Evolutionary conservation across 805 yeast genomes (phyloP).

Genomic region (Candida broadrunensis): DNA sequence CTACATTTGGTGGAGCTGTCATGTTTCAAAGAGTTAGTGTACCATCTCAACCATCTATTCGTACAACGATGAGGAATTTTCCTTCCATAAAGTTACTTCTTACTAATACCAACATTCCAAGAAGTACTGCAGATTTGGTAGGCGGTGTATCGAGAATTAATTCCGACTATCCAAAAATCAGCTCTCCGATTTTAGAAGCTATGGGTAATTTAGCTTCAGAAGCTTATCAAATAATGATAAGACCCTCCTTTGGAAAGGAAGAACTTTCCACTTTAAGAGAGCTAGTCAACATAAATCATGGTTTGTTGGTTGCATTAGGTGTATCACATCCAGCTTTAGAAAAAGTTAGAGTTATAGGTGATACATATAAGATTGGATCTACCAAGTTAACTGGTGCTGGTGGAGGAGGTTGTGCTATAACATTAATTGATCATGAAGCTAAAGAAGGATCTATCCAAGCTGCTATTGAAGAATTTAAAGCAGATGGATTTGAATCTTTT

Average conservation of each 20-base stretch:
- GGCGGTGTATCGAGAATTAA: conserved; percentile 64
- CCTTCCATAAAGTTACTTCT: conserved; percentile 73
- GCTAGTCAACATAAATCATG: conserved; percentile 81
- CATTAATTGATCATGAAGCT: conserved; percentile 56
- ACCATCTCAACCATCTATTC: conserved; percentile 53
- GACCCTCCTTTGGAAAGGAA: conserved; percentile 47
- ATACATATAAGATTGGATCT: conserved; percentile 65
- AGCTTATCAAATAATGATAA: conserved; percentile 64
- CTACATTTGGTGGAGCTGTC: conserved; percentile 95
- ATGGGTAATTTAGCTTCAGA: conserved; percentile 72
- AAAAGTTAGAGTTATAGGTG: conserved; percentile 63
- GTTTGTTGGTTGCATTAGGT: conserved; percentile 77
- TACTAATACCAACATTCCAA: conserved; percentile 83
- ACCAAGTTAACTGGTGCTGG: conserved; percentile 98
- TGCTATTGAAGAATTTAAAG: conserved; percentile 32
- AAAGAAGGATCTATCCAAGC: conserved; percentile 30
- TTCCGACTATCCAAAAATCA: conserved; percentile 51
- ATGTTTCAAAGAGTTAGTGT: conserved; percentile 67
- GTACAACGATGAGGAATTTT: conserved; percentile 66
- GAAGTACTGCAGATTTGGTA: conserved; percentile 83
- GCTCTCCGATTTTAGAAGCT: conserved; percentile 62
- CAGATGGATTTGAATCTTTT: conserved; percentile 66
- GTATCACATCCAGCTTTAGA: conserved; percentile 94
- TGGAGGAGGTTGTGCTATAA: conserved; percentile 98
- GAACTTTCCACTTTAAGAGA: conserved; percentile 44